Conservation (phyloP, 2,329 filamentous ascomycete genomes). For the Peltaster fructicola region DNA sequence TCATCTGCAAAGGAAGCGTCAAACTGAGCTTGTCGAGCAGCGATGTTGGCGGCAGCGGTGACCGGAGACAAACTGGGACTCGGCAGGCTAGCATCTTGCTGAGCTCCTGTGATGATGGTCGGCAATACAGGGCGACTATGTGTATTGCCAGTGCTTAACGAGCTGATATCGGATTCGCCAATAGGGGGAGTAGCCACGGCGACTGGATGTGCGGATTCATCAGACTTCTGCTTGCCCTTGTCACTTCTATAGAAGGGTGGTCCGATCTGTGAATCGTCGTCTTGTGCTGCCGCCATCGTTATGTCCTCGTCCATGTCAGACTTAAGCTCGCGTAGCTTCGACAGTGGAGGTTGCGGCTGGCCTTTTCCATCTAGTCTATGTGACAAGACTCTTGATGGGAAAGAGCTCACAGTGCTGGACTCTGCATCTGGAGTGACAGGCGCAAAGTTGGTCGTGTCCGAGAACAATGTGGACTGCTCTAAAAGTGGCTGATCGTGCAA, state of each 20-base stretch:
- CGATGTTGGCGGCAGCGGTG: slow-evolving; percentile 54
- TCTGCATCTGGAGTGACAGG: slow-evolving; percentile 20
- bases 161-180: slow-evolving; percentile 36
- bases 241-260: slow-evolving; percentile 10
- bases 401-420: slow-evolving; percentile 5
- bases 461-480: slow-evolving; percentile 11
- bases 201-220: slow-evolving; percentile 6
- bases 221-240: slow-evolving; percentile 7
- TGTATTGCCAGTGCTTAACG: slow-evolving; percentile 3
- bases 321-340: slow-evolving; percentile 14
- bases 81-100: slow-evolving; percentile 79
- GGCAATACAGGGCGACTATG: slow-evolving; percentile 20
- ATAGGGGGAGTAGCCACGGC: slow-evolving; percentile 54
- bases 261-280: slow-evolving; percentile 14
- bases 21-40: slow-evolving; percentile 15
- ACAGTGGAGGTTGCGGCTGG: slow-evolving; percentile 8
- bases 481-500: slow-evolving; percentile 11
- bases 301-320: slow-evolving; percentile 10
- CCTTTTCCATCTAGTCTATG: slow-evolving; percentile 7
- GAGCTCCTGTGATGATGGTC: slow-evolving; percentile 49
- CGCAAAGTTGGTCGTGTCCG: slow-evolving; percentile 6
- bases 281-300: slow-evolving; percentile 12
- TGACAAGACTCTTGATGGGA: slow-evolving; percentile 6
- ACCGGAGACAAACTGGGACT: slow-evolving; percentile 86
- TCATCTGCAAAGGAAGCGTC: slow-evolving; percentile 19